Evolutionary conservation across 768 basidiomycete genomes (phyloP).

Genomic region (Gelatoporia subvermispora): DNA sequence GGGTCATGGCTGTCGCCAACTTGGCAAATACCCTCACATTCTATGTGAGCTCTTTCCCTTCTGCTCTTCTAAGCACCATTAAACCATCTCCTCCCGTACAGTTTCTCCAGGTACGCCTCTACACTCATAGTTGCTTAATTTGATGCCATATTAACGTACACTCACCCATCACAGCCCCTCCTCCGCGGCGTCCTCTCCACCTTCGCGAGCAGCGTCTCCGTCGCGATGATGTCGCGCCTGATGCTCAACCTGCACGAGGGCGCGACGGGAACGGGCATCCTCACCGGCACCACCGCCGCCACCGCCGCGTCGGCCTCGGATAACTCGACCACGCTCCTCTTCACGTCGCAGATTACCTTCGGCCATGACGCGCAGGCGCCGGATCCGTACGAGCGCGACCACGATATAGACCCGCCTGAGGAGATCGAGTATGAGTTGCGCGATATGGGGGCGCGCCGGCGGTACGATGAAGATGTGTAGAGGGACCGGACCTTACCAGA

Average conservation of each 20-base stretch:
- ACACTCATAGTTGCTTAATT: slow-evolving; percentile 28
- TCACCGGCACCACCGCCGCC: slow-evolving; percentile 2
- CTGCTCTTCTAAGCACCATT: too few relatives aligned
- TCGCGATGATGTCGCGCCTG: slow-evolving; percentile 50
- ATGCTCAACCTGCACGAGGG: slow-evolving; percentile 50
- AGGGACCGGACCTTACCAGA: too few relatives aligned
- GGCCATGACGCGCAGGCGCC: too few relatives aligned
- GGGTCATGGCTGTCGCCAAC: slow-evolving; percentile 49
- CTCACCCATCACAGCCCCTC: slow-evolving; percentile 30
- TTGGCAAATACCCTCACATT: slow-evolving; percentile 42
- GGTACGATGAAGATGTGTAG: too few relatives aligned
- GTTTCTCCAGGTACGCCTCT: slow-evolving; percentile 17
- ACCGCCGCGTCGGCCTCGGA: slow-evolving; percentile 8
- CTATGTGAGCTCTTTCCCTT: slow-evolving; percentile 22
- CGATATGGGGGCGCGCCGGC: not conserved
- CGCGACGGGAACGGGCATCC: slow-evolving; percentile 14
- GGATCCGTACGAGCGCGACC: not conserved
- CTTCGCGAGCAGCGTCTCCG: slow-evolving; percentile 46
- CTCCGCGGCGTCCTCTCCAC: slow-evolving; percentile 44
- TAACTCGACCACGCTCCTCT: slow-evolving; percentile 13
- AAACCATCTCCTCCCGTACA: slow-evolving; percentile 1
- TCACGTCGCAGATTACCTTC: slow-evolving; percentile 17
- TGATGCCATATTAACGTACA: not conserved
- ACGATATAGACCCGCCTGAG: slow-evolving; percentile 1
- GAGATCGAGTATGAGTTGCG: slow-evolving; percentile 11